Evolutionary conservation across 2,329 filamentous ascomycete species (phyloP).

Genomic region (Dendrostoma leiphaemia): DNA sequence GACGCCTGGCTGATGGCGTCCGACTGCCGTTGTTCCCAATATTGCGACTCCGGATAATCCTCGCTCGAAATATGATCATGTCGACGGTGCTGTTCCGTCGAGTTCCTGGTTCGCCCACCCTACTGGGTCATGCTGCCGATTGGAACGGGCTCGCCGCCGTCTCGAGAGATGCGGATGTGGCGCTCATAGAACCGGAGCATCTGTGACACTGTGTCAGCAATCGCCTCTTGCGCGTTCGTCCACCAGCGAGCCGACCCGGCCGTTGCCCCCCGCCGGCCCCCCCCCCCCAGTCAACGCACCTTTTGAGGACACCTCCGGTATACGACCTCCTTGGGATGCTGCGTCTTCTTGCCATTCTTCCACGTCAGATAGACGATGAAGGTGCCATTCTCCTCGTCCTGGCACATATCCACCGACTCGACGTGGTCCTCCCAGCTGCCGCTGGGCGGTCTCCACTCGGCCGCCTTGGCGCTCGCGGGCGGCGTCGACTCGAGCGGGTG

Average conservation of each 20-base stretch:
- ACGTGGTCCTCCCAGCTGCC: constrained; percentile 79
- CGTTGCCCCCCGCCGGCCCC: background rate
- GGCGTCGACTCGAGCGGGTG: constrained; percentile 50
- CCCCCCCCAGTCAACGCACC: constrained; percentile 38
- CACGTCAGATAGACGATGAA: constrained; percentile 70
- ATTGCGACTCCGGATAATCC: background rate
- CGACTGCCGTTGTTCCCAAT: background rate
- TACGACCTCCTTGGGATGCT: constrained; percentile 66
- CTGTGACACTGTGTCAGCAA: constrained; percentile 31
- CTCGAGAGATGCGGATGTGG: constrained; percentile 43
- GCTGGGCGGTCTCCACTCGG: constrained; percentile 63
- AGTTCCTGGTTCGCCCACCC: background rate
- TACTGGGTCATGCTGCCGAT: constrained; percentile 12
- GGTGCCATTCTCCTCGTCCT: constrained; percentile 58
- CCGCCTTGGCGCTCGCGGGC: constrained; percentile 40
- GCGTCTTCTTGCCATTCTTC: constrained; percentile 71
- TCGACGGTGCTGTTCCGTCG: background rate
- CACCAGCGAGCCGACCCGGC: background rate
- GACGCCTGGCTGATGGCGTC: background rate
- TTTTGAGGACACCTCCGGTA: constrained; percentile 78
- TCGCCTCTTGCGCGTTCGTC: background rate
- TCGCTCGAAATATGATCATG: background rate
- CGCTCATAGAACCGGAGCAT: constrained; percentile 61
- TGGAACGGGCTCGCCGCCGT: constrained; percentile 14
- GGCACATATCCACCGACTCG: constrained; percentile 67